These are phyloP conservation scores for Brassica balearica DNA, from an alignment of 441 rosid genomes.

Conservation along the genomic window DNA sequence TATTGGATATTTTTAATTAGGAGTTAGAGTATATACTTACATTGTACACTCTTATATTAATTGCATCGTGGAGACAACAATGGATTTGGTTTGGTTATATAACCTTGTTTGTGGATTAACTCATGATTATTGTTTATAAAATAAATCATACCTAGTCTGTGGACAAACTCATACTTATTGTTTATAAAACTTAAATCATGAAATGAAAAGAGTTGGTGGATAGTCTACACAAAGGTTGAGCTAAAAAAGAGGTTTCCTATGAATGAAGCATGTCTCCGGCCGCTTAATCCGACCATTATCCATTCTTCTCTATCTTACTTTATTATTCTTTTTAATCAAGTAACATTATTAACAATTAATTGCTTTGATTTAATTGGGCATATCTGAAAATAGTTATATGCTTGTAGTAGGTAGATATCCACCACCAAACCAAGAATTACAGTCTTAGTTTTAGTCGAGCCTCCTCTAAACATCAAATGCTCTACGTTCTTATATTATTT, in stretches of 20 bases:
- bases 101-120: conserved; percentile 31
- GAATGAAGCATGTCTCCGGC: conserved; percentile 44
- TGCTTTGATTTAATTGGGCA: background rate
- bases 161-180: conserved; percentile 17
- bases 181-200: background rate
- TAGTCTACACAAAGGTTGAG: conserved; percentile 39
- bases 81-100: background rate
- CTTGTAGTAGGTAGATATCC: conserved; percentile 7
- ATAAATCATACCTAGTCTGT: background rate
- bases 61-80: background rate
- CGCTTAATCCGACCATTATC: conserved; percentile 43
- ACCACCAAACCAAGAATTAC: background rate
- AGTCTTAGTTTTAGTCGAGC: background rate
- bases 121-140: conserved; percentile 3
- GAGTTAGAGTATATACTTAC: background rate
- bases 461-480: background rate
- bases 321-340: background rate
- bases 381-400: background rate
- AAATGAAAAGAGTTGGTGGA: conserved; percentile 10
- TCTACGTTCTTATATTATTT: background rate
- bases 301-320: background rate
- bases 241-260: conserved; percentile 39
- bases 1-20: background rate
- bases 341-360: conserved; percentile 1
- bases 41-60: background rate